Conservation (phyloP, 2,329 filamentous ascomycete genomes). For the Drechmeria coniospora region DNA sequence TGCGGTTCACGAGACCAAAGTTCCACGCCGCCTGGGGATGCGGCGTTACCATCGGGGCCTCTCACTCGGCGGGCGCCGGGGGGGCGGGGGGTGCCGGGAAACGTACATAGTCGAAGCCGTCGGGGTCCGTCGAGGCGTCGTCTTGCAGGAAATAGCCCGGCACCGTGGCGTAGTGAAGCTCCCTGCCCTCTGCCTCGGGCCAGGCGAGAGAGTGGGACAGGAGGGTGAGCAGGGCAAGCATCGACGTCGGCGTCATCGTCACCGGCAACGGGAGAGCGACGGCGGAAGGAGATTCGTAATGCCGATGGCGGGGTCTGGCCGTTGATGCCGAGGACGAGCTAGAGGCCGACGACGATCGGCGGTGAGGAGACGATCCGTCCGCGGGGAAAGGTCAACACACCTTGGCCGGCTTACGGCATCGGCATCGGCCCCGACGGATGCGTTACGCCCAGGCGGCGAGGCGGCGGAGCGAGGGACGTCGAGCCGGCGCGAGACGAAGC, state of each 20-base stretch:
- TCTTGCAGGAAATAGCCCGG: conserved; percentile 51
- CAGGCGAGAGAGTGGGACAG: conserved; percentile 14
- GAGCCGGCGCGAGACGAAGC: too few relatives aligned
- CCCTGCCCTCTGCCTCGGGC: conserved; percentile 17
- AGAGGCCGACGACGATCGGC: too few relatives aligned
- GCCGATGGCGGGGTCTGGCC: too few relatives aligned
- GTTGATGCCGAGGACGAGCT: not conserved
- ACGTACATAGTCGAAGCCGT: conserved; percentile 48
- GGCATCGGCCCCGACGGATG: too few relatives aligned
- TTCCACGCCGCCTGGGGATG: conserved; percentile 36
- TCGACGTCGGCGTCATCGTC: conserved; percentile 16
- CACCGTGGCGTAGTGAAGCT: conserved; percentile 45
- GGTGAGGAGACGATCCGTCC: not conserved
- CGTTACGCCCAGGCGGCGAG: too few relatives aligned
- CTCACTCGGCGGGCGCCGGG: too few relatives aligned
- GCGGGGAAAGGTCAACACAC: too few relatives aligned
- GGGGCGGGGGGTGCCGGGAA: too few relatives aligned
- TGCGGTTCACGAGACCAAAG: conserved; percentile 49
- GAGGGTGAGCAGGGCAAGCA: conserved; percentile 15
- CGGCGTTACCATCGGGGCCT: not conserved
- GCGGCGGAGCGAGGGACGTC: too few relatives aligned
- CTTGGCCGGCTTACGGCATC: too few relatives aligned
- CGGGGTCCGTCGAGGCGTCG: conserved; percentile 36
- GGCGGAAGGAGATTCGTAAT: not conserved
- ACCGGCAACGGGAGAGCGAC: not conserved